phyloP scores from a whole-genome alignment of 345 rosid species.

The Melaleuca alternifolia region DNA sequence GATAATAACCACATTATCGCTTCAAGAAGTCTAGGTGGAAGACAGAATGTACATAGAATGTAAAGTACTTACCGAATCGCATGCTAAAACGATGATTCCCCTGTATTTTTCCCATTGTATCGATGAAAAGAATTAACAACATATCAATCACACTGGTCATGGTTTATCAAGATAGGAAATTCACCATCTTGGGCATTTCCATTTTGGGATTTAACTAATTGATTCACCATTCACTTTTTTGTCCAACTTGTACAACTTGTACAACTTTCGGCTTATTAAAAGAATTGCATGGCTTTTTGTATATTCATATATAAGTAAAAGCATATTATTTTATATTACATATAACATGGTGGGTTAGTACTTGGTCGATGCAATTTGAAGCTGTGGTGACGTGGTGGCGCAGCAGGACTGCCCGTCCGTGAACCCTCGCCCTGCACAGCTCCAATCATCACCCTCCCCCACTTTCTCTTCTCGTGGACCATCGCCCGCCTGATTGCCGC shows the following conservation, averaged over 20 bases:
- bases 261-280: no score
- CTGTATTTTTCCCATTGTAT: not conserved
- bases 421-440: not conserved
- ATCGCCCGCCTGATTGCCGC: not conserved
- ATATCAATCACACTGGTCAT: rapidly evolving
- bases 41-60: not conserved
- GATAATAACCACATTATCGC: no score
- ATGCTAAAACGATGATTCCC: rapidly evolving
- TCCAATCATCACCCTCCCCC: not conserved
- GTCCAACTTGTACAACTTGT: not conserved
- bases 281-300: not conserved
- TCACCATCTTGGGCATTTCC: rapidly evolving
- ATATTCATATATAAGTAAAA: no score
- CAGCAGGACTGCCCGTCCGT: not conserved
- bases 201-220: not conserved
- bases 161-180: not conserved
- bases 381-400: not conserved
- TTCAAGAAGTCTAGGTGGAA: no score
- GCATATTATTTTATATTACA: not conserved
- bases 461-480: not conserved
- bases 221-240: not conserved
- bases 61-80: not conserved
- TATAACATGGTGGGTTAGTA: not conserved
- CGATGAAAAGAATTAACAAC: rapidly evolving
- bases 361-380: not conserved